Evolutionary conservation across 108 stramenopile genomes (phyloP).

Genomic region (Epipyxis sp.): DNA sequence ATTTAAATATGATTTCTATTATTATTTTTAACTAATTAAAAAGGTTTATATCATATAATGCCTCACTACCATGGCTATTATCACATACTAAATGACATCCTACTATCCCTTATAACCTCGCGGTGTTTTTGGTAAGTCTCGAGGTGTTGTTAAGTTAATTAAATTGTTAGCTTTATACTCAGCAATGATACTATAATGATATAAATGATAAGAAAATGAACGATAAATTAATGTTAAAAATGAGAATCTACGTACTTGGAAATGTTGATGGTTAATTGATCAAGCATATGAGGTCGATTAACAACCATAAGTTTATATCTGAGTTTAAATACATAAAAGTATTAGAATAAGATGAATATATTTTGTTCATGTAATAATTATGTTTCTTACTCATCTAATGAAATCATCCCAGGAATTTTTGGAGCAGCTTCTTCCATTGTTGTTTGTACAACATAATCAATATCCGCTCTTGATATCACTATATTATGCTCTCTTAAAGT

Average conservation of each 20-base stretch:
- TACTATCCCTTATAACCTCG: too few species aligned
- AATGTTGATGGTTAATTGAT: conserved; percentile 16
- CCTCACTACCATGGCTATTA: too few species aligned
- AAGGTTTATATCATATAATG: too few species aligned
- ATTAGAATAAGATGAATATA: too few species aligned
- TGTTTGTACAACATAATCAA: conserved; percentile 1
- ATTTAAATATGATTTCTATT: too few species aligned
- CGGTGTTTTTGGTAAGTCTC: too few species aligned
- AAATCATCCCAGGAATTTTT: neutral
- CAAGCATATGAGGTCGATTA: neutral
- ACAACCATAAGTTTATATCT: neutral
- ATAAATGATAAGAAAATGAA: neutral
- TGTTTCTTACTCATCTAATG: conserved; percentile 4
- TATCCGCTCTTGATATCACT: conserved; percentile 1
- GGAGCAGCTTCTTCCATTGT: neutral
- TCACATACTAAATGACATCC: too few species aligned
- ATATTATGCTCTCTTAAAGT: conserved; percentile 27
- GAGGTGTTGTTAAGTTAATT: neutral
- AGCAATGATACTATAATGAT: conserved; percentile 6
- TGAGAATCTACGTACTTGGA: neutral
- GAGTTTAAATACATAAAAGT: too few species aligned
- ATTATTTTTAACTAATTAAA: too few species aligned
- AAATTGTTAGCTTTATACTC: neutral
- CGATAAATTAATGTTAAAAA: neutral
- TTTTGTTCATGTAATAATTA: too few species aligned